Evolutionary conservation across 2,329 filamentous ascomycete species (phyloP).

Genomic region (Dactylonectria macrodidyma): DNA sequence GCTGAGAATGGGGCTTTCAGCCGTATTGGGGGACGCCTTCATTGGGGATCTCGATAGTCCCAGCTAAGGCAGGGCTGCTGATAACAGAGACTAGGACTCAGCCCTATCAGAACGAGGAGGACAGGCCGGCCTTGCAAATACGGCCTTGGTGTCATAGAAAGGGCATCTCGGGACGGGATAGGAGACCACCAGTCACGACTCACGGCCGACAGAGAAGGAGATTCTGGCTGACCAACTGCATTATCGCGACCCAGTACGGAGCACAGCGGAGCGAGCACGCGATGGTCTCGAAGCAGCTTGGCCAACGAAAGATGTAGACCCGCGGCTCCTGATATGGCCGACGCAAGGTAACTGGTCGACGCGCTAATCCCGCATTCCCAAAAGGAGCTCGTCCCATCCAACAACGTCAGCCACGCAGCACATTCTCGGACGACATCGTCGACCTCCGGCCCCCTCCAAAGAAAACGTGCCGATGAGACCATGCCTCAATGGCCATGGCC

Average conservation of each 20-base stretch:
- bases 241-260: slow-evolving; percentile 19
- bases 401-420: slow-evolving; percentile 46
- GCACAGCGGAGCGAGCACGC: slow-evolving; percentile 26
- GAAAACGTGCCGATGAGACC: slow-evolving; percentile 42
- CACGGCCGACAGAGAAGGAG: slow-evolving; percentile 13
- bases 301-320: slow-evolving; percentile 41
- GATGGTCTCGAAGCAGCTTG: slow-evolving; percentile 17
- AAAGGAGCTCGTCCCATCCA: slow-evolving; percentile 29
- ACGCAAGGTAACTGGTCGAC: slow-evolving; percentile 30
- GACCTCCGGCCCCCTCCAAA: slow-evolving; percentile 24
- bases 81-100: slow-evolving; percentile 25
- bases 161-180: slow-evolving; percentile 5
- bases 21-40: slow-evolving; percentile 26
- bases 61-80: slow-evolving; percentile 25
- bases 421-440: slow-evolving; percentile 42
- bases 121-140: slow-evolving; percentile 15
- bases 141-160: slow-evolving; percentile 14
- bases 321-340: slow-evolving; percentile 38
- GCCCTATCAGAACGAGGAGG: slow-evolving; percentile 39
- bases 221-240: slow-evolving; percentile 6
- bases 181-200: slow-evolving; percentile 20
- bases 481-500: slow-evolving; percentile 40
- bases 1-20: slow-evolving; percentile 33
- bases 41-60: slow-evolving; percentile 21
- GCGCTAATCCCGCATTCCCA: slow-evolving; percentile 51